Evolutionary conservation across 139 green algal genomes (phyloP).

Genomic region (Closterium sp.): DNA sequence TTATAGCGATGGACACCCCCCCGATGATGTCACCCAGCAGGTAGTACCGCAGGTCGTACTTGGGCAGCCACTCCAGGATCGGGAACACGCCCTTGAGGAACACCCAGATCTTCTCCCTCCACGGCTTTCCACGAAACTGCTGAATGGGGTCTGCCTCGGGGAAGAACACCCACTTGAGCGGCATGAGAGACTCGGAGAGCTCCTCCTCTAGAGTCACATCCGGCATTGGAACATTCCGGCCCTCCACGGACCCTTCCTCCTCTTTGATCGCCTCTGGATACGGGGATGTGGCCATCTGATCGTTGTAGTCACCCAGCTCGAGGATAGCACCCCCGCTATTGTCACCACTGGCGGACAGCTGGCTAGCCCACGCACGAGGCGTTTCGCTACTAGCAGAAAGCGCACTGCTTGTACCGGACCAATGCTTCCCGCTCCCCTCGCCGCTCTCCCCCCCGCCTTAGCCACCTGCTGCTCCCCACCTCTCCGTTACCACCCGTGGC

Average conservation of each 20-base stretch:
- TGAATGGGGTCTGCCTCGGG: neutral
- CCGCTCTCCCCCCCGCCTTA: neutral
- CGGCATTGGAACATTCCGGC: neutral
- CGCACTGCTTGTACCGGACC: neutral
- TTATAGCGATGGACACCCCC: neutral
- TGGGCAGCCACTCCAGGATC: neutral
- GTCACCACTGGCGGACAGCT: neutral
- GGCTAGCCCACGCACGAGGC: neutral
- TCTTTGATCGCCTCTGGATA: neutral
- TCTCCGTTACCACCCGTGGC: neutral
- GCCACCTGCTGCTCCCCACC: neutral
- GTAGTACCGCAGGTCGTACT: slow-evolving; percentile 2
- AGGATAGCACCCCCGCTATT: neutral
- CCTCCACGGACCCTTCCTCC: neutral
- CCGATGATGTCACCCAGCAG: slow-evolving; percentile 3
- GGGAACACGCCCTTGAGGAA: slow-evolving; percentile 6
- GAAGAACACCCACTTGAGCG: neutral
- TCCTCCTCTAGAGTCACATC: neutral
- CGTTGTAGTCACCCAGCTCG: neutral
- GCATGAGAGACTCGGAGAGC: neutral
- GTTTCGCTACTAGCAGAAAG: neutral
- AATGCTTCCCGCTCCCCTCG: neutral
- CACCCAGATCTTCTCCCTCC: neutral
- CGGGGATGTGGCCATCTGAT: neutral
- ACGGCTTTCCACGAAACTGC: neutral